phyloP scores from a whole-genome alignment of 306 rosid species.

The Sicyos baderoa region DNA sequence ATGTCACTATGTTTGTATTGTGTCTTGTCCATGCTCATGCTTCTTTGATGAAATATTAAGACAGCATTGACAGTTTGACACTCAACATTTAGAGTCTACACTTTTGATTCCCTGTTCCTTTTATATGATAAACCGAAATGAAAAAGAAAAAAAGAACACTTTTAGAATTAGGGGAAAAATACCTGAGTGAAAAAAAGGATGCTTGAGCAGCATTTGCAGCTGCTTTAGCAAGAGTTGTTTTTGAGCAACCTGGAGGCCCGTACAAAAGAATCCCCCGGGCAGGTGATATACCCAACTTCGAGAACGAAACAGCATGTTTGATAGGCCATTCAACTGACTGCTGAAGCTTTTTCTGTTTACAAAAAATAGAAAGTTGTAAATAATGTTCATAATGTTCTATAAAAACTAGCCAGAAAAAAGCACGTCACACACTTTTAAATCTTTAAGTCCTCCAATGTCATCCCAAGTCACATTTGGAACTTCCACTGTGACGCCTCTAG shows the following conservation, averaged over 20 bases:
- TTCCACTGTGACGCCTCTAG: conserved; percentile 81
- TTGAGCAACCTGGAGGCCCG: conserved; percentile 97
- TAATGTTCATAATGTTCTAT: conserved; percentile 5
- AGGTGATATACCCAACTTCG: conserved; percentile 80
- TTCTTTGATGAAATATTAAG: neutral
- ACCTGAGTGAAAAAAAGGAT: conserved; percentile 91
- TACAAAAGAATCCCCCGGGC: conserved; percentile 84
- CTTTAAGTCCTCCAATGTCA: conserved; percentile 80
- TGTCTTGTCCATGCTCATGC: neutral
- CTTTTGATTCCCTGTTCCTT: neutral
- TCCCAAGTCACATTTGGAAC: conserved; percentile 89
- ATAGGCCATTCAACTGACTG: conserved; percentile 95
- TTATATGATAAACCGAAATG: too few relatives aligned
- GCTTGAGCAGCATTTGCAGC: conserved; percentile 90
- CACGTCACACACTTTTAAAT: conserved; percentile 56
- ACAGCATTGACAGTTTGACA: neutral
- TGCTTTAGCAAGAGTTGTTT: conserved; percentile 95
- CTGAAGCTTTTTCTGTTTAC: conserved; percentile 66
- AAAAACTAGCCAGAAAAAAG: conserved; percentile 22
- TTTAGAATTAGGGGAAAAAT: neutral
- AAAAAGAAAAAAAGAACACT: too few relatives aligned
- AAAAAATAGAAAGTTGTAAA: conserved; percentile 7
- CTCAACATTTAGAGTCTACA: neutral
- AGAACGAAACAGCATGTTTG: conserved; percentile 53
- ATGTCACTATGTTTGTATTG: neutral